Evolutionary conservation across 169 alveolate species (phyloP).

Genomic region (Plasmodium ovale): DNA sequence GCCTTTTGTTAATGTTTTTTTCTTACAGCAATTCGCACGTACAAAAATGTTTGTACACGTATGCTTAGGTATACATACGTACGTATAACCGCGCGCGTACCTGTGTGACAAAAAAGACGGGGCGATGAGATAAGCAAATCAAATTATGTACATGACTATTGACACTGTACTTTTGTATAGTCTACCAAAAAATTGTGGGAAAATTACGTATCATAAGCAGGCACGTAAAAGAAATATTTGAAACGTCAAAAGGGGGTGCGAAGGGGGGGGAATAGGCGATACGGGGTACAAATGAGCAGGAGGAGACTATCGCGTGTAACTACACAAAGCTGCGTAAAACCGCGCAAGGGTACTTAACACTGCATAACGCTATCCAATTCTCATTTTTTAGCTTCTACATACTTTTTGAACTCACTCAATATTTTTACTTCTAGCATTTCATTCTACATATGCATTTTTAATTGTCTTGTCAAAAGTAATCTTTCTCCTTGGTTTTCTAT

Average conservation of each 20-base stretch:
- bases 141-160: neutral
- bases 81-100: neutral
- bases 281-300: too few relatives aligned
- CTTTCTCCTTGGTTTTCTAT: too few relatives aligned
- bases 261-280: too few relatives aligned
- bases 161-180: neutral
- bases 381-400: neutral
- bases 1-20: too few relatives aligned
- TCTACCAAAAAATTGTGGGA: neutral
- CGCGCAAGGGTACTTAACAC: too few relatives aligned
- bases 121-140: neutral
- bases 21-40: too few relatives aligned
- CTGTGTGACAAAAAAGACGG: neutral
- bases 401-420: neutral
- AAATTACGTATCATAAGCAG: neutral
- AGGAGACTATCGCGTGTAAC: too few relatives aligned
- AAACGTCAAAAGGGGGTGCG: too few relatives aligned
- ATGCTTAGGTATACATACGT: neutral
- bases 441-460: neutral
- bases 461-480: neutral
- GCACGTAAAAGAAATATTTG: too few relatives aligned
- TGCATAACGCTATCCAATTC: too few relatives aligned
- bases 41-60: constrained; percentile 5
- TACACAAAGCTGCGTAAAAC: neutral
- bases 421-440: neutral